Base-by-base conservation (phyloP, 768 basidiomycete species). In the Collybiopsis confluens region DNA sequence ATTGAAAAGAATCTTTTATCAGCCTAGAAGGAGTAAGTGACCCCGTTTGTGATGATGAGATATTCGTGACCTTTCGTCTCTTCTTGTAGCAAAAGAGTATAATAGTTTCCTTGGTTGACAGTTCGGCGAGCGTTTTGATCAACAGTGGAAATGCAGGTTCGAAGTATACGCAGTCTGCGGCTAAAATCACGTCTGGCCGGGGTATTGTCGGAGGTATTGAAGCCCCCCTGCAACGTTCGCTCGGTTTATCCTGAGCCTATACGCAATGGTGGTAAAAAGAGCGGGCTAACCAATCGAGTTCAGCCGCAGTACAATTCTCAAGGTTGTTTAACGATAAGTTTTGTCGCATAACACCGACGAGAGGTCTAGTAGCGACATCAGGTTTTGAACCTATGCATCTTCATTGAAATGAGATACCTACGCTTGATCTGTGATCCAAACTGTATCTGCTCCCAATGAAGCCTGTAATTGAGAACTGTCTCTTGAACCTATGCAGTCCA, bases 121-220 rank as follows among this genome's bases (percentile, higher is more conserved):
- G 79, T 41, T 86, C 80, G 30, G 72, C 76, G 28, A 98, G 74
- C 0, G 93, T 95, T 58, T 85, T 69, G 2, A 94, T 88, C 1
- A 98, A 80, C 11, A 94, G 78, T 7, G 92, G 88, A 62, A 97
- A 98, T 0, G 91, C 85, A 11, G 92, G 91, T 68, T 97, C 94
- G 59, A 92, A 93, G 71, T 98, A 98, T 8, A 98, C 93, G 60
- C 94, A 98, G 64, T 98, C 94, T 1, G 94, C 94, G 1, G 90
- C 92, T 4, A 98, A 79, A 54, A 98, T 78, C 23, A 96, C 49
- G 62, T 90, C 83, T 5, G 85, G 79, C 3, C 62, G 66, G 13
- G 68, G 72, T 40, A 82, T 62, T 70, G 72, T 38, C 59, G 60
- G 26, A 8, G 87, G 82, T 30, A 85, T 61, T 1, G 77, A 68